phyloP scores from a whole-genome alignment of 257 asterid species.

The Nyctanthes arbortristis region DNA sequence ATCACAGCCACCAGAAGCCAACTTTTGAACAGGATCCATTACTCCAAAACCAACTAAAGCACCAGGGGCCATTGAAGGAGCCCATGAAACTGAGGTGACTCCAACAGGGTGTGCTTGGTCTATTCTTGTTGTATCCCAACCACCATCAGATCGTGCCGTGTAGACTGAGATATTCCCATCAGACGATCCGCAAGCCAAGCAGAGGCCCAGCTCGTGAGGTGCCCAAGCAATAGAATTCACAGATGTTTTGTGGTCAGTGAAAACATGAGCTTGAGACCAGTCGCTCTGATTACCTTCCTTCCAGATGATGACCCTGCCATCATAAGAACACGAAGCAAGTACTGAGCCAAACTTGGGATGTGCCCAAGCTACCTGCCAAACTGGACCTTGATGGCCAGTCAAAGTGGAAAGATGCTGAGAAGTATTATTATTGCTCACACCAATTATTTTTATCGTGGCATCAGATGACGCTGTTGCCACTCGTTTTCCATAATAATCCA shows the following conservation, averaged over 20 bases:
- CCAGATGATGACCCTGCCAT: slow-evolving; percentile 88
- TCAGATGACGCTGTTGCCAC: slow-evolving; percentile 94
- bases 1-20: slow-evolving; percentile 94
- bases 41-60: slow-evolving; percentile 68
- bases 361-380: slow-evolving; percentile 96
- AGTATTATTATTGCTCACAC: slow-evolving; percentile 63
- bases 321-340: slow-evolving; percentile 91
- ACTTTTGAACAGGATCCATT: slow-evolving; percentile 73
- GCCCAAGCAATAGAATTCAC: slow-evolving; percentile 96
- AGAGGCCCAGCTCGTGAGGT: slow-evolving; percentile 82
- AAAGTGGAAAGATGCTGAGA: slow-evolving; percentile 85
- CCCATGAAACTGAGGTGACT: slow-evolving; percentile 96
- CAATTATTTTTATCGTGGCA: slow-evolving; percentile 70
- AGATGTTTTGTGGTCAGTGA: slow-evolving; percentile 73
- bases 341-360: slow-evolving; percentile 89
- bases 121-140: slow-evolving; percentile 80
- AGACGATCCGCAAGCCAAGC: slow-evolving; percentile 93
- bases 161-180: slow-evolving; percentile 81
- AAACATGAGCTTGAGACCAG: slow-evolving; percentile 76
- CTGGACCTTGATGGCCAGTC: slow-evolving; percentile 88
- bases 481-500: slow-evolving; percentile 96
- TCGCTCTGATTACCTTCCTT: slow-evolving; percentile 79
- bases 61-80: slow-evolving; percentile 84
- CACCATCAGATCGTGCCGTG: slow-evolving; percentile 67
- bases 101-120: slow-evolving; percentile 98